A percentile compares a stretch with the other conserved stretches of the same genome.
Evolutionary conservation across 495 filamentous ascomycete genomes (phyloP).

Genomic region (Darksidea phi): DNA sequence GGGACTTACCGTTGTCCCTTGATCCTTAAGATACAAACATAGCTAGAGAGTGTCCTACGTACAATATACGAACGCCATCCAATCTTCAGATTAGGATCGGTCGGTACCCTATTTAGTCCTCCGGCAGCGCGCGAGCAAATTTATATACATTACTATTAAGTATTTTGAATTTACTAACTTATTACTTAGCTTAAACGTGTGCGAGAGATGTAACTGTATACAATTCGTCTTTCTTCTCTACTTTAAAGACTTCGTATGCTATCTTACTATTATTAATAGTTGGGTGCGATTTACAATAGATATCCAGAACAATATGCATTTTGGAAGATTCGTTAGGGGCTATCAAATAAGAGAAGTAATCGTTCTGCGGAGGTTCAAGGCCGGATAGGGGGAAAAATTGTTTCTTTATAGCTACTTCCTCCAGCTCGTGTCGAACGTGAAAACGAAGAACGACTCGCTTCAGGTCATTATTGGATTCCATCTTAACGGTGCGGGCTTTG

Average conservation of each 20-base stretch:
- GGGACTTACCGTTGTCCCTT: slow-evolving; percentile 16
- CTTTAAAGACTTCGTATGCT: slow-evolving; percentile 10
- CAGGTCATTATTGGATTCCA: slow-evolving; percentile 3
- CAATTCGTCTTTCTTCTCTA: slow-evolving; percentile 9
- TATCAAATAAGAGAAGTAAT: slow-evolving; percentile 8
- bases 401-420: slow-evolving; percentile 4
- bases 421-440: slow-evolving; percentile 4
- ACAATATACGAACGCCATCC: slow-evolving; percentile 1
- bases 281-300: slow-evolving; percentile 1
- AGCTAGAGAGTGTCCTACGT: too few relatives aligned
- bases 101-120: slow-evolving; percentile 4
- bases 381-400: slow-evolving; percentile 6
- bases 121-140: slow-evolving; percentile 8
- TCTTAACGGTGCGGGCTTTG: too few relatives aligned
- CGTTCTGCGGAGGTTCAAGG: slow-evolving; percentile 3
- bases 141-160: slow-evolving; percentile 4
- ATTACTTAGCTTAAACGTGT: slow-evolving; percentile 2
- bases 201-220: neutral
- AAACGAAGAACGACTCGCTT: slow-evolving; percentile 20
- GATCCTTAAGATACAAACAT: slow-evolving; percentile 19
- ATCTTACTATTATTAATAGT: slow-evolving; percentile 2
- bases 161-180: slow-evolving; percentile 7
- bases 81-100: slow-evolving; percentile 14
- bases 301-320: slow-evolving; percentile 15
- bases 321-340: slow-evolving; percentile 18